Conservation (phyloP, 2,329 filamentous ascomycete species). For the Ceratocystis alfenasii region DNA sequence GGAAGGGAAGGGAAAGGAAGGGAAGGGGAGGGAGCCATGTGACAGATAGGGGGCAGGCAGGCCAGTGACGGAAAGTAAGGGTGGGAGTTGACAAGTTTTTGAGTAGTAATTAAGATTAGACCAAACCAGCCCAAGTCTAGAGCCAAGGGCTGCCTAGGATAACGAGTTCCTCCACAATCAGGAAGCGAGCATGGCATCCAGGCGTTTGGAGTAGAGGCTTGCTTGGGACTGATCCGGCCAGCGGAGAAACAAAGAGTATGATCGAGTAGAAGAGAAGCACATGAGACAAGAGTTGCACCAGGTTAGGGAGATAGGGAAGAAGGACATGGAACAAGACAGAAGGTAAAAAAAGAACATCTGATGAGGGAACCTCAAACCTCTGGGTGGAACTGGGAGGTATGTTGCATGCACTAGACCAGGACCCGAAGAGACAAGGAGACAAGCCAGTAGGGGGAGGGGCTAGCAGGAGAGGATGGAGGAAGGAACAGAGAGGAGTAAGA, state of each 20-base stretch:
- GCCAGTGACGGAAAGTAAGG: background rate
- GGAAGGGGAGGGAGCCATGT: background rate
- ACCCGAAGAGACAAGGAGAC: background rate
- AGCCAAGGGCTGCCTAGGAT: background rate
- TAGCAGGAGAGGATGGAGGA: too few relatives aligned
- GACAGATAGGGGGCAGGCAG: background rate
- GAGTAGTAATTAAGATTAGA: background rate
- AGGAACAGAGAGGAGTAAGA: too few relatives aligned
- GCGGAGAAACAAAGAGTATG: background rate
- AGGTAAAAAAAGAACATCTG: background rate
- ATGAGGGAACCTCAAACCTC: background rate
- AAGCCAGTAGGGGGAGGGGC: too few relatives aligned
- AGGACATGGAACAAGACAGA: background rate
- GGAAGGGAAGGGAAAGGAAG: background rate
- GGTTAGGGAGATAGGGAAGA: background rate
- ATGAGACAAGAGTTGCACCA: conserved; percentile 1
- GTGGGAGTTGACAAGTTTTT: background rate
- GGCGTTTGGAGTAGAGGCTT: background rate
- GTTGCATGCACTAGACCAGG: background rate
- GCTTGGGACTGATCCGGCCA: background rate
- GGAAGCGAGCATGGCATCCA: background rate
- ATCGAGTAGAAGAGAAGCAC: background rate
- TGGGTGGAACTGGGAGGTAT: background rate
- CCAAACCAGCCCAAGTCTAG: background rate
- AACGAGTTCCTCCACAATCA: background rate